Evolutionary conservation across 2,329 filamentous ascomycete species (phyloP).

Genomic region (Stachybotrys echinatus): DNA sequence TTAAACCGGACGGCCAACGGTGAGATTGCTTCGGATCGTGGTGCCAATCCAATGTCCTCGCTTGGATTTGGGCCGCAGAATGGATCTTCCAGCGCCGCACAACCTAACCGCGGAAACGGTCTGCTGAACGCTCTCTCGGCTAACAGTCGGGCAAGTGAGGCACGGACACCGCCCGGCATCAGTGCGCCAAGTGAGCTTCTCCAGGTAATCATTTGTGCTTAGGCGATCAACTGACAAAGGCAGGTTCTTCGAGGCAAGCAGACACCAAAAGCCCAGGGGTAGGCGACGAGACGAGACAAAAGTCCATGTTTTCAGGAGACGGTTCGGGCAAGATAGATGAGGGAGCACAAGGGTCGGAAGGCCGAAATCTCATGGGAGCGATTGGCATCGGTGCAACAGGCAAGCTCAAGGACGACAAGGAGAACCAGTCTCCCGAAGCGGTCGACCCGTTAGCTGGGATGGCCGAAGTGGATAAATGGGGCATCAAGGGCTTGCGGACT

Average conservation of each 20-base stretch:
- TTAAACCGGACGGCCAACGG: conserved; percentile 52
- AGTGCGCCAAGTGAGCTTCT: conserved; percentile 17
- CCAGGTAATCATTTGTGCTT: background rate
- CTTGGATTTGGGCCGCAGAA: conserved; percentile 48
- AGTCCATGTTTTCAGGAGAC: conserved; percentile 15
- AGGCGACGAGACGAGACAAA: conserved; percentile 42
- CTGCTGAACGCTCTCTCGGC: conserved; percentile 60
- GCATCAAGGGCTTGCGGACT: conserved; percentile 57
- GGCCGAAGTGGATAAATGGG: conserved; percentile 59
- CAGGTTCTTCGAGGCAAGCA: conserved; percentile 32
- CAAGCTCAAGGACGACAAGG: conserved; percentile 39
- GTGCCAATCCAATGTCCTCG: conserved; percentile 45
- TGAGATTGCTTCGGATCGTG: conserved; percentile 53
- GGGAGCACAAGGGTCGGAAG: conserved; percentile 26
- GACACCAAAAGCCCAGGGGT: conserved; percentile 33
- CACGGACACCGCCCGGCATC: conserved; percentile 41
- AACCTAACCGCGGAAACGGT: conserved; percentile 50
- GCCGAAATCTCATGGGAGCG: conserved; percentile 37
- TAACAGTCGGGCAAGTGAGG: conserved; percentile 45
- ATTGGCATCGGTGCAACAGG: conserved; percentile 35
- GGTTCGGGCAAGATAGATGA: conserved; percentile 25
- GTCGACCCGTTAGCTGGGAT: conserved; percentile 57
- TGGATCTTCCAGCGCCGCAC: conserved; percentile 25
- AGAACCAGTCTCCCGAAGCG: conserved; percentile 30
- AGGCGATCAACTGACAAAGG: conserved; percentile 13